Percentiles rank a stretch among this genome's conserved stretches.
Evolutionary conservation across 257 asterid species (phyloP).

Genomic region (Solanum lignicaule): DNA sequence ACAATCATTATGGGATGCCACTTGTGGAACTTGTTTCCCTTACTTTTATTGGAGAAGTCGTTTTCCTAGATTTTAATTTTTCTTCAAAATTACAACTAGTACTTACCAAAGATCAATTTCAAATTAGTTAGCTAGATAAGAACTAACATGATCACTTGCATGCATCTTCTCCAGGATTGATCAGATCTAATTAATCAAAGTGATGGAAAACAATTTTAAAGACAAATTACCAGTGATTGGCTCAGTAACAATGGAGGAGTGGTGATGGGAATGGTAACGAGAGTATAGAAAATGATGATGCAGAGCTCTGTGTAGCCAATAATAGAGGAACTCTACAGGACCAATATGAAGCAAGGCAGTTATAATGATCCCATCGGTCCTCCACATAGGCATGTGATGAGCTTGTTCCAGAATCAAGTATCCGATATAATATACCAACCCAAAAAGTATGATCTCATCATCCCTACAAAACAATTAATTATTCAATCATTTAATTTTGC

Average conservation of each 20-base stretch:
- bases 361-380: conserved; percentile 39
- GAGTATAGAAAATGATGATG: conserved; percentile 81
- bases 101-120: neutral
- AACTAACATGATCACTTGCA: neutral
- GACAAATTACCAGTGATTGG: conserved; percentile 47
- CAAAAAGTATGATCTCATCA: conserved; percentile 53
- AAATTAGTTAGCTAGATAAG: neutral
- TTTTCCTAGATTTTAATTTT: too few species aligned
- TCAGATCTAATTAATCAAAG: neutral
- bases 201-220: too few species aligned
- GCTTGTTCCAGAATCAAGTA: conserved; percentile 1
- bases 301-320: conserved; percentile 68
- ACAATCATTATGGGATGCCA: neutral
- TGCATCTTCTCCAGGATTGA: neutral
- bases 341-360: conserved; percentile 36
- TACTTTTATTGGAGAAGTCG: too few species aligned
- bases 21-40: neutral
- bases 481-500: neutral
- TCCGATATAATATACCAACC: conserved; percentile 27
- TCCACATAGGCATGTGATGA: conserved; percentile 40
- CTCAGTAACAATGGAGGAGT: conserved; percentile 69
- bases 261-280: conserved; percentile 82
- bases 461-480: conserved; percentile 38
- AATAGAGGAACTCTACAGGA: conserved; percentile 65
- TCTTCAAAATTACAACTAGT: neutral